These are phyloP conservation scores for Ophiocordyceps sinensis DNA, from an alignment of 2,329 filamentous ascomycete species.

Conservation along the genomic window DNA sequence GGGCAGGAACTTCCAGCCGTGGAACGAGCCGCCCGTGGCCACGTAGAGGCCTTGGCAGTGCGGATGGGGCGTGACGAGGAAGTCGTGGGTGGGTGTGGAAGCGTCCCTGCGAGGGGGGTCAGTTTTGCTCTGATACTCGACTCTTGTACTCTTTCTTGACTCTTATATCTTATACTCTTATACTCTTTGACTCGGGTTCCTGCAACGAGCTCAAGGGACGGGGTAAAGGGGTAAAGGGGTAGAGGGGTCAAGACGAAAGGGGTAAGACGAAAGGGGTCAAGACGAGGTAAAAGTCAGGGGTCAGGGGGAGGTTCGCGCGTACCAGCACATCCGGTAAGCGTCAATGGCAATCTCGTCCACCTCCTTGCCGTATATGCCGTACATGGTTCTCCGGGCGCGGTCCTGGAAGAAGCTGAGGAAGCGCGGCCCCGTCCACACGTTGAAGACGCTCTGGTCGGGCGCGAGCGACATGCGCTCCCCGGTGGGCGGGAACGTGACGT, in stretches of 20 bases:
- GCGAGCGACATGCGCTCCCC: conserved; percentile 39
- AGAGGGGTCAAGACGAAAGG: too few species aligned
- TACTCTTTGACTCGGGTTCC: too few species aligned
- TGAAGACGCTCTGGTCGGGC: conserved; percentile 26
- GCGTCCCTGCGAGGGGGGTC: too few species aligned
- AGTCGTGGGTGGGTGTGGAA: conserved; percentile 47
- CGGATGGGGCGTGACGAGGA: conserved; percentile 39
- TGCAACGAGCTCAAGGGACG: too few species aligned
- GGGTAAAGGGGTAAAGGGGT: too few species aligned
- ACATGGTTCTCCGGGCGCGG: conserved; percentile 21
- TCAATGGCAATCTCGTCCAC: conserved; percentile 23
- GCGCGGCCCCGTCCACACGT: conserved; percentile 22
- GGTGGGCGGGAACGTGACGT: conserved; percentile 26
- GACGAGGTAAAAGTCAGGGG: too few species aligned
- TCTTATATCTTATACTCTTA: too few species aligned
- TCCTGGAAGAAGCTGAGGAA: conserved; percentile 29
- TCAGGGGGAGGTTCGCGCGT: conserved; percentile 10
- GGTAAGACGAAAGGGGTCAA: too few species aligned
- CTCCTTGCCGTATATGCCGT: conserved; percentile 26
- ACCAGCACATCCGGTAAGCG: conserved; percentile 32
- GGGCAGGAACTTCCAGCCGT: conserved; percentile 51
- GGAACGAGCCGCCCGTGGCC: conserved; percentile 48
- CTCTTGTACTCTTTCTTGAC: too few species aligned
- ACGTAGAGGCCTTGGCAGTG: conserved; percentile 39
- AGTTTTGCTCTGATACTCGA: too few species aligned